Base-by-base conservation (phyloP, 176 grass and related monocot species). In the Cocos nucifera region DNA sequence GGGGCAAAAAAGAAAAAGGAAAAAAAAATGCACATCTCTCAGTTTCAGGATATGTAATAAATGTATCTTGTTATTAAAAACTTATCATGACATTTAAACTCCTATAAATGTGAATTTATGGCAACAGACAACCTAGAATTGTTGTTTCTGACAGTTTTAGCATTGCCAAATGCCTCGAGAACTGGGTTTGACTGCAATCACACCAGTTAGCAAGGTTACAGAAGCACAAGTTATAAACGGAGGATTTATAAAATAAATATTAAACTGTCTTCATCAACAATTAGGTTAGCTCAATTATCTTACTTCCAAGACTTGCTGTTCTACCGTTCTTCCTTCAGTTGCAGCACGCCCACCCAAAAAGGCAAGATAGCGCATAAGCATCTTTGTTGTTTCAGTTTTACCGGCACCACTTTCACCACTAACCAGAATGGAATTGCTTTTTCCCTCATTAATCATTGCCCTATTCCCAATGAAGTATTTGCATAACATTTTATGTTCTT, bases 361-460 rank as follows among this genome's bases (percentile, higher is more conserved):
- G 49, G 93, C 93, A 62, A 97, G 87, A 83, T 97, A 91, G 57
- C 81, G 80, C 92, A 97, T 97, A 67, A 97, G 92, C 92, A 97
- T 97, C 76, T 97, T 97, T 67, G 92, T 97, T 77, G 92, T 97
- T 79, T 97, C 92, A 51, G 92, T 97, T 85, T 97, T 97, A 44
- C 92, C 87, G 2, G 92, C 92, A 78, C 92, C 92, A 53, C 92
- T 97, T 82, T 97, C 92, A 70, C 92, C 92, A 74, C 92, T 97
- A 59, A 97, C 92, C 63, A 97, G 75, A 85, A 97, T 97, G 29
- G 92, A 87, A 48, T 97, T 97, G 69, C 92, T 97, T 78, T 82
- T 97, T 24, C 68, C 61, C 73, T 97, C 92, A 80, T 88, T 85
- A 67, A 88, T 78, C 92, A 97, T 97, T 66, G 92, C 92, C 65